Evolutionary conservation across 1,139 yeast species (phyloP).

Genomic region (Debaryomycetaceae sp.): DNA sequence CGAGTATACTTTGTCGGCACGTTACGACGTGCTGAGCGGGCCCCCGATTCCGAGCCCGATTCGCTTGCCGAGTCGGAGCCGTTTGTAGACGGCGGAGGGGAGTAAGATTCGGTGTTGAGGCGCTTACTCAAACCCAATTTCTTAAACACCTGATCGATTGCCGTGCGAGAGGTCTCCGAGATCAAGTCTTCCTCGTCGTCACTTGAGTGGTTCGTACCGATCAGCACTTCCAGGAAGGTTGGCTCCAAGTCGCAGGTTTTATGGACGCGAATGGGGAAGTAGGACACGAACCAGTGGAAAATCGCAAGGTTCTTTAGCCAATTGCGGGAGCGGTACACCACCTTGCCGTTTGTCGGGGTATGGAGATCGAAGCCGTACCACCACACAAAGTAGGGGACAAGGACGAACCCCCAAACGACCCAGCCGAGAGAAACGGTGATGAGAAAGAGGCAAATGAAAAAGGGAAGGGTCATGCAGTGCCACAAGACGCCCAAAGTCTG

Average conservation of each 20-base stretch:
- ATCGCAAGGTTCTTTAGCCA: slow-evolving; percentile 46
- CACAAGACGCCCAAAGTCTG: slow-evolving; percentile 66
- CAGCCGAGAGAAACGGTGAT: slow-evolving; percentile 56
- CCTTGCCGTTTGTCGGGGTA: slow-evolving; percentile 67
- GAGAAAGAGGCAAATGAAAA: slow-evolving; percentile 39
- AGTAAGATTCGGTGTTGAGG: slow-evolving; percentile 16
- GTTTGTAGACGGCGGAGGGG: slow-evolving; percentile 6
- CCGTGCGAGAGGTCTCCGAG: slow-evolving; percentile 26
- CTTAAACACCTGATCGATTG: slow-evolving; percentile 27
- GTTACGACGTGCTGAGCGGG: slow-evolving; percentile 4
- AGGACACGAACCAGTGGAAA: slow-evolving; percentile 70
- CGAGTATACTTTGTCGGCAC: slow-evolving; percentile 14
- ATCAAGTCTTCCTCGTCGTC: slow-evolving; percentile 38
- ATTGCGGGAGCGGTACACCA: slow-evolving; percentile 43
- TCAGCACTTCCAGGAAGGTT: slow-evolving; percentile 40
- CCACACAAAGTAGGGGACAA: slow-evolving; percentile 48
- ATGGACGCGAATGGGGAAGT: slow-evolving; percentile 73
- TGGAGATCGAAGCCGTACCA: slow-evolving; percentile 44
- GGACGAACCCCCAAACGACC: slow-evolving; percentile 55
- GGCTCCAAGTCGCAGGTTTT: slow-evolving; percentile 68
- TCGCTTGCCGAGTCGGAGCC: slow-evolving; percentile 2
- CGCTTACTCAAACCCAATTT: slow-evolving; percentile 29
- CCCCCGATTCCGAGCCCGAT: neutral
- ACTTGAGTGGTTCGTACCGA: slow-evolving; percentile 11
- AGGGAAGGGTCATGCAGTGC: slow-evolving; percentile 69